Evolutionary conservation across 1,284 basidiomycete species (phyloP), one percentile per base, ranked within the genome.

Genomic region (Tilletia walkeri): DNA sequence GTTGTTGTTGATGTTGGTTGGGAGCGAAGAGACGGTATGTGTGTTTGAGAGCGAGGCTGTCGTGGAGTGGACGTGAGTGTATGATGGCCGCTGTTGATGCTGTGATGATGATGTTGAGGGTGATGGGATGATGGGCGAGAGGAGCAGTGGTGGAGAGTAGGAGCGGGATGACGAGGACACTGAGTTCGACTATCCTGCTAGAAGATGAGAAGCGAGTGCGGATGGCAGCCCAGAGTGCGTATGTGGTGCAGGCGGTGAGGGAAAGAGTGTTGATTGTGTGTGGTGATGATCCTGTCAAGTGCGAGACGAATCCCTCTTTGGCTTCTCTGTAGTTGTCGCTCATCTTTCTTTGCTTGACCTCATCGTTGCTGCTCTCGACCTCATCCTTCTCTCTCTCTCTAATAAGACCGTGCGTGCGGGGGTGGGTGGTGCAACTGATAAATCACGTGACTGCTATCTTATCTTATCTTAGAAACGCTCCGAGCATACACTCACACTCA

Each of bases 301-400:
- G 89, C 18, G 92, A 90, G 63, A 95, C 91, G 80, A 94, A 98
- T 0, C 89, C 89, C 86, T 95, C 92, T 84, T 97, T 97, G 34
- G 88, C 89, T 18, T 87, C 76, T 85, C 94, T 95, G 87, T 96
- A 96, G 0, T 1, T 1, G 41, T 45, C 41, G 41, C 41, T 45
- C 9, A 30, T 30, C 24, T 30, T 49, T 12, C 48, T 2, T 49
- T 49, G 48, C 48, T 30, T 30, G 48, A n/a, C 48, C 50, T 53
- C n/a, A 53, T n/a, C 50, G 24, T 7, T 53, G 24, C 50, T 14
- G 41, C 41, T 45, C 24, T 30, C 24, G 24, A 30, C 24, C 24
- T 30, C 24, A 30, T 30, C 24, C 24, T 30, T 30, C 24, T 30
- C 2, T 30, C n/a, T n/a, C n/a, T n/a, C n/a, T n/a, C n/a, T n/a